These are phyloP conservation scores for Coniochaeta prunicola DNA, from an alignment of 2,329 filamentous ascomycete species.

Conservation along the genomic window DNA sequence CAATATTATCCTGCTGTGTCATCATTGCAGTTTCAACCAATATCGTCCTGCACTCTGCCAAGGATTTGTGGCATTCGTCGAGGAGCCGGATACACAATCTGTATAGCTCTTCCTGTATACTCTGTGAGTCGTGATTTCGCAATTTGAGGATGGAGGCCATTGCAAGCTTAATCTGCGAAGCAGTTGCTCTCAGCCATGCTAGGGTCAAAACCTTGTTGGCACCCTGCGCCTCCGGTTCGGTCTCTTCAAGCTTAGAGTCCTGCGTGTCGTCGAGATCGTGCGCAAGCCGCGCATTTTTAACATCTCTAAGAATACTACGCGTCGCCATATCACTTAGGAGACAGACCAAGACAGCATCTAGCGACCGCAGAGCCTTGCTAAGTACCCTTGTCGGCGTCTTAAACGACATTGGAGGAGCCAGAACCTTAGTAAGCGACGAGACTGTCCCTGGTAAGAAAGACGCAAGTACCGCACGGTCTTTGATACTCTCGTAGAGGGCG, in stretches of 20 bases:
- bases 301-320: constrained; percentile 32
- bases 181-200: constrained; percentile 73
- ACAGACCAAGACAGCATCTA: constrained; percentile 46
- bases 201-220: constrained; percentile 33
- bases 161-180: constrained; percentile 74
- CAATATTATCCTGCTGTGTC: constrained; percentile 35
- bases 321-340: constrained; percentile 53
- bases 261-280: constrained; percentile 7
- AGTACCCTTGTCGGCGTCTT: constrained; percentile 55
- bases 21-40: constrained; percentile 77
- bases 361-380: constrained; percentile 48
- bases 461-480: constrained; percentile 67
- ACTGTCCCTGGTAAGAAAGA: constrained; percentile 84
- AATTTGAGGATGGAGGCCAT: constrained; percentile 71
- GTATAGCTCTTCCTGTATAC: constrained; percentile 62
- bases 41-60: constrained; percentile 62
- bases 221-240: constrained; percentile 16
- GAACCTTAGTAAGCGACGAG: constrained; percentile 68
- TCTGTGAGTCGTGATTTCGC: constrained; percentile 59
- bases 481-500: constrained; percentile 55
- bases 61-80: constrained; percentile 68
- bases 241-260: constrained; percentile 11
- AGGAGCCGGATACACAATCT: constrained; percentile 67
- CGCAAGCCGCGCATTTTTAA: constrained; percentile 16
- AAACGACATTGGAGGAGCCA: constrained; percentile 58